A percentile compares a stretch with the other conserved stretches of the same genome.
Evolutionary conservation across 176 grass and related monocot species (phyloP).

Genomic region (Urochloa ruziziensis): DNA sequence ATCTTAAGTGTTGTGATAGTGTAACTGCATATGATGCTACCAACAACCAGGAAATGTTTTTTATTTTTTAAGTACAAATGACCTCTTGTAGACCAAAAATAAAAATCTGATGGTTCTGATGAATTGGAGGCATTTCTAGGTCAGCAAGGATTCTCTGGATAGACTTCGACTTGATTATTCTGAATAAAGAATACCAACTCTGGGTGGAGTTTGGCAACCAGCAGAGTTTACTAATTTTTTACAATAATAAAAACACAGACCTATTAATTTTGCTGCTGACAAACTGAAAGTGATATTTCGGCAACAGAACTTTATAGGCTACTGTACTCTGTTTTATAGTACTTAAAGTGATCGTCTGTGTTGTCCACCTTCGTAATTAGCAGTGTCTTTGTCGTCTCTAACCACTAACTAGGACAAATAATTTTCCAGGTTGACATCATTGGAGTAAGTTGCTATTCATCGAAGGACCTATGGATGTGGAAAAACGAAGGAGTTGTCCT

Average conservation of each 20-base stretch:
- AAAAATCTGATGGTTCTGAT: not conserved
- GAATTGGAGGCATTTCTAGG: not conserved
- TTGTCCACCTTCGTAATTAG: not conserved
- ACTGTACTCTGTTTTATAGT: not conserved
- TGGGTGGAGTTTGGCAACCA: not conserved
- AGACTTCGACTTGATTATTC: not conserved
- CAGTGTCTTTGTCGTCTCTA: not conserved
- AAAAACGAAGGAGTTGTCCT: constrained; percentile 93
- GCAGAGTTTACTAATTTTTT: not conserved
- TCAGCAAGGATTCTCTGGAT: constrained; percentile 13
- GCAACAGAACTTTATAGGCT: constrained; percentile 1
- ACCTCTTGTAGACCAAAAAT: not conserved
- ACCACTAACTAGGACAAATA: constrained; percentile 22
- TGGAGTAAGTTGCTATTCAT: constrained; percentile 97
- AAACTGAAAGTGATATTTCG: constrained; percentile 3
- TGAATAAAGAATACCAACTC: not conserved
- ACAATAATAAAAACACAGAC: not conserved
- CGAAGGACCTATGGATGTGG: constrained; percentile 86
- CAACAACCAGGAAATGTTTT: not conserved
- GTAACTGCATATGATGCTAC: not conserved
- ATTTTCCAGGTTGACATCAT: constrained; percentile 81
- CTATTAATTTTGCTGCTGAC: not conserved
- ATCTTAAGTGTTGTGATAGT: constrained; percentile 15
- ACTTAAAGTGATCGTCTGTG: not conserved
- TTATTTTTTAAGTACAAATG: not conserved